Conservation (phyloP, 1,284 basidiomycete species). For the Rhodotorula mucilaginosa region DNA sequence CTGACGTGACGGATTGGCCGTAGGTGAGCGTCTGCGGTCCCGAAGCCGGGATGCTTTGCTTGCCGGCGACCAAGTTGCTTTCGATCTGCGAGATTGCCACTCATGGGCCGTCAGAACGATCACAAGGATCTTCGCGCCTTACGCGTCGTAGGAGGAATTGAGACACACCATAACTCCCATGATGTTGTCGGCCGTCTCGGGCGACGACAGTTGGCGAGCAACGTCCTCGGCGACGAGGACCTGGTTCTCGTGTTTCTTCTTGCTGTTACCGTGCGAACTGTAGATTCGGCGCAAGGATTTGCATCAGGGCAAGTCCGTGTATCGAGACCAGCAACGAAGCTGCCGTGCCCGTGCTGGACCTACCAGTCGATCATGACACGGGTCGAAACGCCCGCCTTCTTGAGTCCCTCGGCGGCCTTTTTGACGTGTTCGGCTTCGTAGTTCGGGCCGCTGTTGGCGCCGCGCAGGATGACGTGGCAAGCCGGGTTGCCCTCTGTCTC, state of each 20-base stretch:
- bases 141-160: too few relatives aligned
- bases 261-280: slow-evolving; percentile 70
- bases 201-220: slow-evolving; percentile 64
- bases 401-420: slow-evolving; percentile 70
- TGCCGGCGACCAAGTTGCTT: slow-evolving; percentile 83
- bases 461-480: slow-evolving; percentile 87
- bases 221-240: slow-evolving; percentile 54
- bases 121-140: too few relatives aligned
- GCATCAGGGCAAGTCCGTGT: not conserved
- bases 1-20: slow-evolving; percentile 82
- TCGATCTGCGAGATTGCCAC: slow-evolving; percentile 58
- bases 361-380: slow-evolving; percentile 48
- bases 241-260: slow-evolving; percentile 61
- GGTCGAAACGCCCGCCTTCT: slow-evolving; percentile 68
- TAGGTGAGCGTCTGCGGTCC: slow-evolving; percentile 77
- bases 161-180: slow-evolving; percentile 79
- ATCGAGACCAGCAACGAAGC: too few relatives aligned
- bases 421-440: slow-evolving; percentile 74
- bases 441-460: slow-evolving; percentile 81
- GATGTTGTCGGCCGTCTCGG: slow-evolving; percentile 70
- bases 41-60: slow-evolving; percentile 76
- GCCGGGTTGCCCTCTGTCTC: slow-evolving; percentile 66
- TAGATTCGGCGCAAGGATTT: too few relatives aligned
- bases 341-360: not conserved
- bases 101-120: too few relatives aligned